A percentile compares a stretch with the other conserved stretches of the same genome.
These are phyloP conservation scores for Phytomonas sp. DNA, from an alignment of 208 protist genomes.

Conservation along the genomic window DNA sequence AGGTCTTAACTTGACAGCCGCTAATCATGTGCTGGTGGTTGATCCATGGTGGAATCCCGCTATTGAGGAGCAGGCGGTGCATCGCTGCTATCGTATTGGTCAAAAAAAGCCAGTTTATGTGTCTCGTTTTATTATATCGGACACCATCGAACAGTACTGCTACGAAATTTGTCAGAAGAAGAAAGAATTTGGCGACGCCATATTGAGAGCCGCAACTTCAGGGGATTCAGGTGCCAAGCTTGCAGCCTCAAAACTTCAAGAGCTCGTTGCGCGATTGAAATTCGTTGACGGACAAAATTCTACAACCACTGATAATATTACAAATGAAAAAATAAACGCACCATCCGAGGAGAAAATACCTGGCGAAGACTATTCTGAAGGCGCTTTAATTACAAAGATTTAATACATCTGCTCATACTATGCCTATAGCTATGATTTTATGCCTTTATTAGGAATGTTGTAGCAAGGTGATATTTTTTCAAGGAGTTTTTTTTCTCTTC, in stretches of 20 bases:
- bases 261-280: constrained; percentile 67
- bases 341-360: neutral
- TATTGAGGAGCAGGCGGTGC: constrained; percentile 93
- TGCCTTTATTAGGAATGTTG: neutral
- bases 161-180: constrained; percentile 89
- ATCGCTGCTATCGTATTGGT: constrained; percentile 93
- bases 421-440: neutral
- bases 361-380: neutral
- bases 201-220: constrained; percentile 72
- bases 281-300: constrained; percentile 34
- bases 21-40: constrained; percentile 92
- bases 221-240: constrained; percentile 48
- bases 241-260: constrained; percentile 65
- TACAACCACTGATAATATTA: constrained; percentile 1
- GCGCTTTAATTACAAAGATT: neutral
- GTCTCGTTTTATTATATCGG: constrained; percentile 84
- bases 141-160: constrained; percentile 93
- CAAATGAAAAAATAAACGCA: neutral
- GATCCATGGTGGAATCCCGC: constrained; percentile 96
- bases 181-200: constrained; percentile 86
- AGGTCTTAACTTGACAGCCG: constrained; percentile 95
- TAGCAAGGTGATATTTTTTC: neutral
- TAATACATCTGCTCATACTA: neutral
- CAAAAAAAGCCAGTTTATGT: constrained; percentile 90
- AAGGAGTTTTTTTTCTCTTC: neutral